Evolutionary conservation across 2,329 filamentous ascomycete species (phyloP).

Genomic region (Pyricularia grisea): DNA sequence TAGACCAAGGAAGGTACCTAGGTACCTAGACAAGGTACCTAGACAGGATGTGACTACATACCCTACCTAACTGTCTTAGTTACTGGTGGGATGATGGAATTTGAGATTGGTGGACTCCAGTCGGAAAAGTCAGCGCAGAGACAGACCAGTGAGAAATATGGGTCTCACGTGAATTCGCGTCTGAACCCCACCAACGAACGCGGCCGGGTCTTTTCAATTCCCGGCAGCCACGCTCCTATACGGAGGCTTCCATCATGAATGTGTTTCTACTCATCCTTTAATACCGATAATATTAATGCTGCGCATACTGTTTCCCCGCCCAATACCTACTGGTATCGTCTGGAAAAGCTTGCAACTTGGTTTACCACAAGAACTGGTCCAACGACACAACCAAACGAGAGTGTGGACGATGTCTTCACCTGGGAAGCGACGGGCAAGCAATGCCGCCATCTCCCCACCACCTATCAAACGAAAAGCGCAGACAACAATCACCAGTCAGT

Average conservation of each 20-base stretch:
- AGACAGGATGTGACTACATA: too few species aligned
- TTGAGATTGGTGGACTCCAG: too few species aligned
- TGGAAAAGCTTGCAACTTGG: neutral
- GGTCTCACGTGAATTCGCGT: neutral
- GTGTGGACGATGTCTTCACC: neutral
- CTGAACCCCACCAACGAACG: neutral
- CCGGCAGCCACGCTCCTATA: neutral
- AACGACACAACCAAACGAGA: neutral
- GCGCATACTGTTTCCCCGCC: neutral
- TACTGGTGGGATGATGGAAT: too few species aligned
- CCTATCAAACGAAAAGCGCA: conserved; percentile 42
- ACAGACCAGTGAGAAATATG: neutral
- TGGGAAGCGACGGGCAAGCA: conserved; percentile 2
- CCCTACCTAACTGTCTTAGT: too few species aligned
- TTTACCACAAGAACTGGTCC: neutral
- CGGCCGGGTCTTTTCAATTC: neutral
- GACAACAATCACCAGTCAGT: conserved; percentile 40
- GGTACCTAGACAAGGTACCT: too few species aligned
- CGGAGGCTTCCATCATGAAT: neutral
- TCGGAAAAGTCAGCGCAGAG: neutral
- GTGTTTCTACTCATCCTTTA: neutral
- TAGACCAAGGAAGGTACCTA: too few species aligned
- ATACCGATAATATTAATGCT: neutral
- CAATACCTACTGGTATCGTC: neutral
- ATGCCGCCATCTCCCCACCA: conserved; percentile 38